Evolutionary conservation across 1,284 basidiomycete species (phyloP).

Genomic region (Bjerkandera adusta): DNA sequence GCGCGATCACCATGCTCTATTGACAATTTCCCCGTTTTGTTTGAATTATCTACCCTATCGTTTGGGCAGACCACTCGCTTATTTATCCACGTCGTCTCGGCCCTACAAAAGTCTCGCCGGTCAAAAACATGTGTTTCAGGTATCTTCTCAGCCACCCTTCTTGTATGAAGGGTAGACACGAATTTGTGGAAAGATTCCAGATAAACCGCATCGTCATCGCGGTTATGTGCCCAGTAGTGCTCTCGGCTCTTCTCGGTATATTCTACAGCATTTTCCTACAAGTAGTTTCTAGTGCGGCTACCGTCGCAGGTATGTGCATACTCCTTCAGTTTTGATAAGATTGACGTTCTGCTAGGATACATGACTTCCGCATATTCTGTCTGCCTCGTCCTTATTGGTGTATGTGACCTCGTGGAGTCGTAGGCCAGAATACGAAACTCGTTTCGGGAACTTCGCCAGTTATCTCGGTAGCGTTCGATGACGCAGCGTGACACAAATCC

Average conservation of each 20-base stretch:
- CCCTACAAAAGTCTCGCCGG: conserved; percentile 12
- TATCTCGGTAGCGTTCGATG: too few species aligned
- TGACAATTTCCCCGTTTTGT: neutral
- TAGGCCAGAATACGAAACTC: neutral
- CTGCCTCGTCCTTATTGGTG: conserved; percentile 16
- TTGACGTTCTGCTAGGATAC: conserved; percentile 9
- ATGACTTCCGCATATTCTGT: conserved; percentile 20
- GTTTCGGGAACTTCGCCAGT: too few species aligned
- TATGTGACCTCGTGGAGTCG: conserved; percentile 17
- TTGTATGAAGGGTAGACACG: conserved; percentile 15
- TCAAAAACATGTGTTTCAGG: conserved; percentile 20
- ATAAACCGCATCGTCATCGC: conserved; percentile 13
- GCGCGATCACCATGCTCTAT: conserved; percentile 11
- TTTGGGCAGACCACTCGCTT: conserved; percentile 13
- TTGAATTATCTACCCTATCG: neutral
- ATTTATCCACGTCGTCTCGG: conserved; percentile 23
- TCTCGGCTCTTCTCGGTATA: conserved; percentile 17
- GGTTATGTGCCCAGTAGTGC: conserved; percentile 12
- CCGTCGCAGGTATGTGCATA: conserved; percentile 17
- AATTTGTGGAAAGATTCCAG: conserved; percentile 23
- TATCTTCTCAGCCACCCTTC: conserved; percentile 19
- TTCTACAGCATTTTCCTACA: conserved; percentile 10
- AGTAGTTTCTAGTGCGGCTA: conserved; percentile 19
- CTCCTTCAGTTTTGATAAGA: neutral
- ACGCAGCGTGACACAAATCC: too few species aligned